Evolutionary conservation across 441 rosid genomes (phyloP).

Genomic region (Heliophila coronopifolia): DNA sequence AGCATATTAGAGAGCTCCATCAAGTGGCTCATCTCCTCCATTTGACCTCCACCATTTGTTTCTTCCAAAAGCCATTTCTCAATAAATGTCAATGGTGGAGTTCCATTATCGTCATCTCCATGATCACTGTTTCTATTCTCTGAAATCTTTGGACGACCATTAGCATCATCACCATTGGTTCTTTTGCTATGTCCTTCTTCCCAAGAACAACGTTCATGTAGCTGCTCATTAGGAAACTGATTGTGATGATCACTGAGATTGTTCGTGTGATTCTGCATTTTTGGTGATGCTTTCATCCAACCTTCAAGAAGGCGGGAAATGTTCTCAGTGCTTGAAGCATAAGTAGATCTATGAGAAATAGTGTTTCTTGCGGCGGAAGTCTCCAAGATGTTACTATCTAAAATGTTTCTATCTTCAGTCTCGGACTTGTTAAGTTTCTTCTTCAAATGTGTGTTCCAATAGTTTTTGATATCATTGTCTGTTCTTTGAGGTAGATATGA

Average conservation of each 20-base stretch:
- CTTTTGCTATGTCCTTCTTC: slow-evolving; percentile 19
- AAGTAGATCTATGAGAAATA: slow-evolving; percentile 36
- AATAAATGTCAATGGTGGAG: slow-evolving; percentile 69
- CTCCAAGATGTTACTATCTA: slow-evolving; percentile 26
- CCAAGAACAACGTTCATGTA: slow-evolving; percentile 29
- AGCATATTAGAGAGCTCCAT: slow-evolving; percentile 42
- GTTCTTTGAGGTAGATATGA: slow-evolving; percentile 93
- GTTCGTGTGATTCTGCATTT: background rate
- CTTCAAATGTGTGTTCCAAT: slow-evolving; percentile 97
- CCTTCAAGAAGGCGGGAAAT: slow-evolving; percentile 88
- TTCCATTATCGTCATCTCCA: slow-evolving; percentile 25
- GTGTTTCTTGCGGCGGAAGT: slow-evolving; percentile 26
- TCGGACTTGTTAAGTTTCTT: slow-evolving; percentile 67
- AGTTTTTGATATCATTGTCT: slow-evolving; percentile 92
- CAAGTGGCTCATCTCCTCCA: slow-evolving; percentile 50
- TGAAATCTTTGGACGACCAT: slow-evolving; percentile 12
- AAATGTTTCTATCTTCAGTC: slow-evolving; percentile 27
- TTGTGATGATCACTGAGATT: background rate
- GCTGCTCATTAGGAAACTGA: slow-evolving; percentile 17
- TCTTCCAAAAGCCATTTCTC: slow-evolving; percentile 98
- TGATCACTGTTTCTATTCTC: slow-evolving; percentile 24
- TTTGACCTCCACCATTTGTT: slow-evolving; percentile 45
- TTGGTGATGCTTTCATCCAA: slow-evolving; percentile 86
- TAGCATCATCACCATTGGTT: background rate
- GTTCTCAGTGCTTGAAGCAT: slow-evolving; percentile 92